Conservation (phyloP, 352 stramenopile genomes). For the Pelagophyceae sp. region DNA sequence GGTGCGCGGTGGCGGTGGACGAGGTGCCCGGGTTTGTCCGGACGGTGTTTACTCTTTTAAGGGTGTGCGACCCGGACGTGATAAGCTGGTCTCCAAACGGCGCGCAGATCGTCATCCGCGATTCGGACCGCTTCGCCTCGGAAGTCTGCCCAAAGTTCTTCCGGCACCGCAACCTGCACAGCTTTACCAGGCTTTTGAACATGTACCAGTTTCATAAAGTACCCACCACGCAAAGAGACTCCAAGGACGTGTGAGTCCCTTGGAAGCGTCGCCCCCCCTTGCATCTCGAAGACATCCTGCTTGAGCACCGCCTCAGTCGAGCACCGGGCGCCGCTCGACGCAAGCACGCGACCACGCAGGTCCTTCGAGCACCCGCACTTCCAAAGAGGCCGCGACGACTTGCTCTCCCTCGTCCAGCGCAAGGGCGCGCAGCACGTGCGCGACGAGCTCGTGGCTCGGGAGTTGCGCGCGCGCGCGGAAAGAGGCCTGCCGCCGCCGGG, state of each 20-base stretch:
- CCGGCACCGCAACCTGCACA: constrained; percentile 7
- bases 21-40: constrained; percentile 17
- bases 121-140: constrained; percentile 5
- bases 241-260: constrained; percentile 16
- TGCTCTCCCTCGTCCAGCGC: constrained; percentile 16
- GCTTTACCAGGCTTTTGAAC: constrained; percentile 9
- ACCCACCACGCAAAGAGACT: background rate
- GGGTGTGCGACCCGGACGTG: constrained; percentile 1
- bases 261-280: too few relatives aligned
- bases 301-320: too few relatives aligned
- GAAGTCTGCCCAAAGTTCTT: constrained; percentile 20
- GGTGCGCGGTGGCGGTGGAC: constrained; percentile 4
- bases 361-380: constrained; percentile 20
- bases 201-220: constrained; percentile 24
- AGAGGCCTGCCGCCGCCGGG: background rate
- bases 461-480: background rate
- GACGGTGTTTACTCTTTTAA: background rate
- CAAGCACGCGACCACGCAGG: background rate
- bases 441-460: constrained; percentile 9
- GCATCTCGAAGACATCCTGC: too few relatives aligned
- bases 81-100: constrained; percentile 11
- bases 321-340: background rate
- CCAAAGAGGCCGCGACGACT: background rate
- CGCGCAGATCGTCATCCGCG: background rate
- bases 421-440: constrained; percentile 11